These are phyloP conservation scores for Leavenworthia alabamica DNA, from an alignment of 345 rosid genomes.

Conservation along the genomic window DNA sequence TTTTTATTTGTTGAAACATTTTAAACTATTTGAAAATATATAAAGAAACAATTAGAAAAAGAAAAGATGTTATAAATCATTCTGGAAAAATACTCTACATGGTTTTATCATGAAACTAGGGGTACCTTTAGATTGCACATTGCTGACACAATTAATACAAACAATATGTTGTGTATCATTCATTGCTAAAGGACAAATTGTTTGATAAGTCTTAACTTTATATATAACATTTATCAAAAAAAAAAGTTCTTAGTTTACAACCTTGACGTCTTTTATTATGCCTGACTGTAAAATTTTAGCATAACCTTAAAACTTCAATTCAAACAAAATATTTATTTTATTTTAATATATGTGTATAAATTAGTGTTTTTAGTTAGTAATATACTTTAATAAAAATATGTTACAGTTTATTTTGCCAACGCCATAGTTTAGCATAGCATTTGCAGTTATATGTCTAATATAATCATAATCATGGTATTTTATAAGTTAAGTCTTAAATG, in stretches of 20 bases:
- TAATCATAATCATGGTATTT: neutral
- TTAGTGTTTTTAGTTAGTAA: no score
- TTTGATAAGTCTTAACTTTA: no score
- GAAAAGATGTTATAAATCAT: neutral
- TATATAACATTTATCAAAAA: no score
- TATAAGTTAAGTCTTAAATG: neutral
- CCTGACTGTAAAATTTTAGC: neutral
- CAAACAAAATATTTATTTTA: neutral
- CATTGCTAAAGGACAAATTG: no score
- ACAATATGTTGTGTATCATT: no score
- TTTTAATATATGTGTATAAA: no score
- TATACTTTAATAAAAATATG: no score
- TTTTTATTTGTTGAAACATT: neutral
- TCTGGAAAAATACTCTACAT: no score
- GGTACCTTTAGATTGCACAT: neutral
- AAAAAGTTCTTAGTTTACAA: neutral
- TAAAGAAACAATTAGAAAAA: conserved; percentile 7
- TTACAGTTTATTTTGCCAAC: neutral
- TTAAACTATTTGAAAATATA: neutral
- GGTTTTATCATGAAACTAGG: no score
- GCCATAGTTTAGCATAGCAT: neutral
- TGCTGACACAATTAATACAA: conserved; percentile 5
- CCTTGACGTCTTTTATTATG: neutral
- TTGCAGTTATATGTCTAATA: neutral
- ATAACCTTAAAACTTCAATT: no score